These are phyloP conservation scores for Immersiella caudata DNA, from an alignment of 495 filamentous ascomycete genomes.

Conservation along the genomic window DNA sequence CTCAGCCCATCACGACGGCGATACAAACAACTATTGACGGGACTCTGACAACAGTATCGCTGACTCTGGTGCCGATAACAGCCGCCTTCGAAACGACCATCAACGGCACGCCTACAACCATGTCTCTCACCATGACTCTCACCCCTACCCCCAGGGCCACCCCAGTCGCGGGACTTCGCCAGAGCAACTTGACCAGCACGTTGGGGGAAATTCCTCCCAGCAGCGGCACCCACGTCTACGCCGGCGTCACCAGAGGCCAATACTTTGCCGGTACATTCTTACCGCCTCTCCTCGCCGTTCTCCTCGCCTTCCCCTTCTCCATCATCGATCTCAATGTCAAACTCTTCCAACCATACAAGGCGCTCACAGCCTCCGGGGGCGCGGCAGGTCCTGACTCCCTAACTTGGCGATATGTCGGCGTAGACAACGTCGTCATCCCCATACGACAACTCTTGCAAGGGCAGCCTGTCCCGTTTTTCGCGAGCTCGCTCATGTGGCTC, in stretches of 20 bases:
- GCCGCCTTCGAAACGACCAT: constrained; percentile 12
- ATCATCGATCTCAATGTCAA: constrained; percentile 37
- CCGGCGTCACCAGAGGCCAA: constrained; percentile 26
- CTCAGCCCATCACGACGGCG: constrained; percentile 4
- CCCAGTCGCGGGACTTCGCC: not conserved
- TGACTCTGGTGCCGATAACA: not conserved
- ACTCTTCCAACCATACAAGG: constrained; percentile 38
- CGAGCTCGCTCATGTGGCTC: constrained; percentile 11
- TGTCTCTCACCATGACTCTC: constrained; percentile 5
- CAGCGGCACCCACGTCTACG: constrained; percentile 3
- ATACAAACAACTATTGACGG: not conserved
- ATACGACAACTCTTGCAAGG: constrained; percentile 11
- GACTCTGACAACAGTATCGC: not conserved
- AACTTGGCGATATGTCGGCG: constrained; percentile 14
- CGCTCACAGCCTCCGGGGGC: constrained; percentile 27
- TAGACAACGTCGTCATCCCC: constrained; percentile 9
- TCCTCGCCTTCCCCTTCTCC: constrained; percentile 32
- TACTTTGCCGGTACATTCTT: constrained; percentile 42
- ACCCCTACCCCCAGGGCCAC: not conserved
- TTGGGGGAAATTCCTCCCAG: not conserved
- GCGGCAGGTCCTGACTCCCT: constrained; percentile 32
- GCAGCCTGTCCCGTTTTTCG: constrained; percentile 10
- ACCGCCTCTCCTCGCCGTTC: constrained; percentile 37
- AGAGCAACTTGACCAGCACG: not conserved
- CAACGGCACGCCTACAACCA: constrained; percentile 16